Percentiles rank a stretch among this genome's conserved stretches.
Evolutionary conservation across 108 stramenopile species (phyloP).

Genomic region (Skeletonema potamos): DNA sequence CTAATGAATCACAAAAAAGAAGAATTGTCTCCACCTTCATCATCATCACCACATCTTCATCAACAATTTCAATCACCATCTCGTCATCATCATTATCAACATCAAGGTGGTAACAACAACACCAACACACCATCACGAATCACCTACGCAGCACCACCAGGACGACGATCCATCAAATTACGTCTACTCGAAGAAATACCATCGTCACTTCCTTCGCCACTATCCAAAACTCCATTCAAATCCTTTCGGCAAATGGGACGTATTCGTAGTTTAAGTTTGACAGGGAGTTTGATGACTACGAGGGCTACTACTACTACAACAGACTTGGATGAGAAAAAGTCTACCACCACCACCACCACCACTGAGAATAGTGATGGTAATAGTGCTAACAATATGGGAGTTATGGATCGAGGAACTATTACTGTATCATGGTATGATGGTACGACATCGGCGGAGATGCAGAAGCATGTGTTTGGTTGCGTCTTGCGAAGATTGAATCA

Average conservation of each 20-base stretch:
- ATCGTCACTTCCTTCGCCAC: background rate
- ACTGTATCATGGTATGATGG: conserved; percentile 86
- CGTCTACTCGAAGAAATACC: conserved; percentile 9
- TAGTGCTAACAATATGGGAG: background rate
- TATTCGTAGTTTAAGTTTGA: conserved; percentile 15
- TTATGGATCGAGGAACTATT: conserved; percentile 59
- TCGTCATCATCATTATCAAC: background rate
- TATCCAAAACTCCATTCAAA: conserved; percentile 6
- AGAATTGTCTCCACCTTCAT: background rate
- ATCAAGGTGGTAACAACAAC: background rate
- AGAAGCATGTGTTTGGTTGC: conserved; percentile 73
- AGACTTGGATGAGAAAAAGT: background rate
- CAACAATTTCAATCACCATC: background rate
- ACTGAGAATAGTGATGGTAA: background rate
- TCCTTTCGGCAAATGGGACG: background rate
- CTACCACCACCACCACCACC: background rate
- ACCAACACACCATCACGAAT: background rate
- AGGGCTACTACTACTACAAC: no score
- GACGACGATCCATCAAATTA: conserved; percentile 3
- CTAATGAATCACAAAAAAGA: background rate
- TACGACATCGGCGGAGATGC: conserved; percentile 65
- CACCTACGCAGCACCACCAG: conserved; percentile 3
- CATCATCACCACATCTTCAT: background rate
- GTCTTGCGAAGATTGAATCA: conserved; percentile 32
- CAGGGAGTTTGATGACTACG: background rate